These are phyloP conservation scores for Penicillium brevicompactum DNA, from an alignment of 2,329 filamentous ascomycete species.

Conservation along the genomic window DNA sequence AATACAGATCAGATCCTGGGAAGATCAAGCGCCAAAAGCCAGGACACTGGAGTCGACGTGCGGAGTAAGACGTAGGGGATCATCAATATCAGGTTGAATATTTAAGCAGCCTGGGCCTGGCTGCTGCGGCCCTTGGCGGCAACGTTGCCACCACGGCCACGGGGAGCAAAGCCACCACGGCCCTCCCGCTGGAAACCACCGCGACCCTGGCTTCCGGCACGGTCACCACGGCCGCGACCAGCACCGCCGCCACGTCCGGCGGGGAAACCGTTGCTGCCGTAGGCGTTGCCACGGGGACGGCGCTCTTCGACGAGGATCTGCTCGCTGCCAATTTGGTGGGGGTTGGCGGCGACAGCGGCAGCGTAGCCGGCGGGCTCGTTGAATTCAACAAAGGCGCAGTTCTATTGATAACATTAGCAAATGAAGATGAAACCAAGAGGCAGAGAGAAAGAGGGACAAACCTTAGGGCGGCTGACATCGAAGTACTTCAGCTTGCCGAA, in stretches of 20 bases:
- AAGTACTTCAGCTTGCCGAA: conserved; percentile 68
- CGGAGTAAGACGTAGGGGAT: conserved; percentile 12
- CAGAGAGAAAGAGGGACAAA: conserved; percentile 46
- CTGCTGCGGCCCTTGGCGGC: conserved; percentile 49
- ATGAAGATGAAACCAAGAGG: background rate
- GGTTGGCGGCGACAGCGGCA: conserved; percentile 80
- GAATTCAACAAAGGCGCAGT: conserved; percentile 96
- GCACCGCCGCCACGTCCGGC: conserved; percentile 65
- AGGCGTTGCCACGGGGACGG: conserved; percentile 71
- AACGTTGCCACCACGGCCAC: conserved; percentile 64
- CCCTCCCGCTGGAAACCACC: conserved; percentile 70
- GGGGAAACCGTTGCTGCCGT: conserved; percentile 66
- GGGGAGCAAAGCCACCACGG: conserved; percentile 66
- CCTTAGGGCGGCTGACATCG: conserved; percentile 72
- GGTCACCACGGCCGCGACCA: conserved; percentile 69
- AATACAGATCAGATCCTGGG: conserved; percentile 42
- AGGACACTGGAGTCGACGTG: background rate
- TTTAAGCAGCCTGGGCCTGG: conserved; percentile 49
- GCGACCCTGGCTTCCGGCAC: conserved; percentile 63
- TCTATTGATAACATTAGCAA: conserved; percentile 55
- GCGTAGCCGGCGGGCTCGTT: conserved; percentile 77
- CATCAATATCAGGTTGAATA: conserved; percentile 5
- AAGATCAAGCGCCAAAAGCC: conserved; percentile 21
- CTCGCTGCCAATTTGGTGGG: conserved; percentile 80
- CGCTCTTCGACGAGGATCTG: conserved; percentile 87